These are phyloP conservation scores for Fennellomyces sp. DNA, from an alignment of 371 early-diverging fungal genomes.

Conservation along the genomic window DNA sequence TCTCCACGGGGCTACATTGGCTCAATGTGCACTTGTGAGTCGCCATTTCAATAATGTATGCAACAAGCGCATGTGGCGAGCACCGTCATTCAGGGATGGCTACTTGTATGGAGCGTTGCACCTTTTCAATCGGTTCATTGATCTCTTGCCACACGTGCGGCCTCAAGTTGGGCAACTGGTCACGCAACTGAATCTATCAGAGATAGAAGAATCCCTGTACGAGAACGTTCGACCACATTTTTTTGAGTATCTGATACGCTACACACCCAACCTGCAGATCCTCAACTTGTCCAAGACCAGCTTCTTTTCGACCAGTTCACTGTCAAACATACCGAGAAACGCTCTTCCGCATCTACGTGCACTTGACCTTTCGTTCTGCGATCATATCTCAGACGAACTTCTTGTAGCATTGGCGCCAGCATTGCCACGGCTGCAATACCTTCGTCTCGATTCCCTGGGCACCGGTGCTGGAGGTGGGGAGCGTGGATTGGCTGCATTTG, in stretches of 20 bases:
- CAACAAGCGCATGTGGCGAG: slow-evolving; percentile 13
- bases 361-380: slow-evolving; percentile 31
- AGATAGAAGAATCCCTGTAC: slow-evolving; percentile 32
- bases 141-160: slow-evolving; percentile 18
- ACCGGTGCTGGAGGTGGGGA: slow-evolving; percentile 17
- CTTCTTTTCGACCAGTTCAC: slow-evolving; percentile 18
- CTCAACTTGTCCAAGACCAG: slow-evolving; percentile 21
- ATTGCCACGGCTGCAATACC: slow-evolving; percentile 17
- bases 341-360: slow-evolving; percentile 13
- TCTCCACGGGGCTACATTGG: not conserved
- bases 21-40: slow-evolving; percentile 8
- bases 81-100: slow-evolving; percentile 16
- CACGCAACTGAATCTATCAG: slow-evolving; percentile 19
- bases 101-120: slow-evolving; percentile 22
- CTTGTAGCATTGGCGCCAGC: slow-evolving; percentile 28
- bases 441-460: slow-evolving; percentile 21
- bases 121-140: slow-evolving; percentile 28
- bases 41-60: slow-evolving; percentile 1
- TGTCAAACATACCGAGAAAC: slow-evolving; percentile 1
- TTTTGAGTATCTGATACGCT: slow-evolving; percentile 18
- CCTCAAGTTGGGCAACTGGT: slow-evolving; percentile 10
- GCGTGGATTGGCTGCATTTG: slow-evolving; percentile 31
- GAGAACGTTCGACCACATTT: slow-evolving; percentile 31
- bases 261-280: slow-evolving; percentile 12
- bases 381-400: slow-evolving; percentile 30